Percentiles rank a stretch among this genome's conserved stretches.
phyloP scores from a whole-genome alignment of 306 rosid species.

The Medicago arabica region DNA sequence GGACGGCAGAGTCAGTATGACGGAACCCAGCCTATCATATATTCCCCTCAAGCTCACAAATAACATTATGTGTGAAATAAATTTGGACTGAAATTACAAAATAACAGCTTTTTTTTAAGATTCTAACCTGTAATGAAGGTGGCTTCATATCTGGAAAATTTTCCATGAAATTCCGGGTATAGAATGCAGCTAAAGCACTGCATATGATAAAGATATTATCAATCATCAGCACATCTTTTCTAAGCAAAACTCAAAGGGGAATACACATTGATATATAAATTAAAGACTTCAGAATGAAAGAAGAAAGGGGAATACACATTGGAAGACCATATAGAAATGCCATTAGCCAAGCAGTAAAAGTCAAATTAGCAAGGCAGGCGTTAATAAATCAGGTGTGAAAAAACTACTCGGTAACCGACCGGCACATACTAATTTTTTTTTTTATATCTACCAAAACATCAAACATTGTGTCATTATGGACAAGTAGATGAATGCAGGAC shows the following conservation, averaged over 20 bases:
- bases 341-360: not conserved
- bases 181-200: slow-evolving; percentile 97
- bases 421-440: not conserved
- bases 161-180: slow-evolving; percentile 83
- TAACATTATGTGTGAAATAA: slow-evolving; percentile 29
- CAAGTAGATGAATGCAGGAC: slow-evolving; percentile 23
- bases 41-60: slow-evolving; percentile 17
- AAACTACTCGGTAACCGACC: slow-evolving; percentile 20
- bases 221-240: slow-evolving; percentile 38
- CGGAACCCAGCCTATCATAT: slow-evolving; percentile 30
- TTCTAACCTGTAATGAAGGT: slow-evolving; percentile 84
- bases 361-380: slow-evolving; percentile 8
- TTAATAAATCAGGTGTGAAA: slow-evolving; percentile 2
- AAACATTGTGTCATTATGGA: slow-evolving; percentile 25
- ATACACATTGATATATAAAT: not conserved
- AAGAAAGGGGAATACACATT: slow-evolving; percentile 6
- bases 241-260: slow-evolving; percentile 16
- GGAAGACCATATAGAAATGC: slow-evolving; percentile 20
- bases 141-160: slow-evolving; percentile 82
- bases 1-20: slow-evolving; percentile 16
- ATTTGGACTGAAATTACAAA: slow-evolving; percentile 21
- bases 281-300: slow-evolving; percentile 32
- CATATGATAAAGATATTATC: slow-evolving; percentile 50
- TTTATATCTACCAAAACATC: slow-evolving; percentile 24
- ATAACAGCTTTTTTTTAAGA: slow-evolving; percentile 42